Evolutionary conservation across 1,284 basidiomycete genomes (phyloP).

Genomic region (Cystobasidium slooffiae): DNA sequence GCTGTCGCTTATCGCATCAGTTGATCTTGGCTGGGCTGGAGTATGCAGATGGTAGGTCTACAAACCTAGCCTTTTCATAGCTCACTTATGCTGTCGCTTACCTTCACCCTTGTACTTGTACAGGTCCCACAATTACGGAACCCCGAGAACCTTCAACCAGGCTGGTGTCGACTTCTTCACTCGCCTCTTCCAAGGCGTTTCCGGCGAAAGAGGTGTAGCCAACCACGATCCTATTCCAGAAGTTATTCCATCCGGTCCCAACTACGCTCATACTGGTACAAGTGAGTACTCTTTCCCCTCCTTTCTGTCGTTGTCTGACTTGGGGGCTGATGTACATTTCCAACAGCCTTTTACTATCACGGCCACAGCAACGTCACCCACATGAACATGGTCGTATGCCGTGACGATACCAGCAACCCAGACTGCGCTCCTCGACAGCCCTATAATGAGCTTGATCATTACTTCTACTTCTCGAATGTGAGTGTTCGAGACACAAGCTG

Average conservation of each 20-base stretch:
- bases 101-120: background rate
- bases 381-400: constrained; percentile 39
- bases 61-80: background rate
- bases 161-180: constrained; percentile 42
- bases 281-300: background rate
- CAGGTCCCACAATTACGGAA: constrained; percentile 35
- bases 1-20: constrained; percentile 39
- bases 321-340: background rate
- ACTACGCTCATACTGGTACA: constrained; percentile 42
- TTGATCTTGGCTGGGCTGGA: constrained; percentile 43
- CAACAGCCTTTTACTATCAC: constrained; percentile 23
- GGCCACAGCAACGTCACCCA: constrained; percentile 20
- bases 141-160: constrained; percentile 44
- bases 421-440: constrained; percentile 29
- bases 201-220: constrained; percentile 43
- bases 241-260: constrained; percentile 37
- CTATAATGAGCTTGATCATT: constrained; percentile 29
- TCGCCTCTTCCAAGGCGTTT: constrained; percentile 40
- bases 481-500: background rate
- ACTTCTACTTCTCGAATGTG: constrained; percentile 36
- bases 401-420: constrained; percentile 14
- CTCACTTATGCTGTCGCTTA: background rate
- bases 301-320: background rate
- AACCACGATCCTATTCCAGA: constrained; percentile 41
- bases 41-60: constrained; percentile 28